Base-by-base conservation (phyloP, 768 basidiomycete genomes). In the Amanita rubescens region DNA sequence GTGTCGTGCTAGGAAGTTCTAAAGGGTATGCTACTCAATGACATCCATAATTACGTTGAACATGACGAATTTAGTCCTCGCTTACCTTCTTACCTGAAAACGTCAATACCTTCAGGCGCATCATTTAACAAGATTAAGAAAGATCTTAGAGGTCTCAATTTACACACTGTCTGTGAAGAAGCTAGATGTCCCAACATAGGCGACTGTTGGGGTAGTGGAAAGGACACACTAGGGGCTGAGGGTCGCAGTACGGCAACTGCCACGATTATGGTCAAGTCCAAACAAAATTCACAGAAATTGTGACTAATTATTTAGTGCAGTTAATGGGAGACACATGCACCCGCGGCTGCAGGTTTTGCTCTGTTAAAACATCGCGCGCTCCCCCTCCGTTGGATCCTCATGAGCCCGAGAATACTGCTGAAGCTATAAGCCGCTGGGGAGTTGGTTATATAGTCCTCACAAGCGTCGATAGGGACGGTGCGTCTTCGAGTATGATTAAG, bases 241-340 rank as follows among this genome's bases (percentile, higher is more conserved):
- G 85, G 82, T 27, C 84, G 86, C 59, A 83, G 82, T 55, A 79
- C 81, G 46, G 96, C 96, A 20, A 99, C 96, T 6, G 96, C 96
- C 10, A 99, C 96, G 2, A 99, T 99, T 66, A 98, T 99, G 96
- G 94, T 91, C 58, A 55, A 77, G 51, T 44, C 34, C 25, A 30
- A 38, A 32, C 27, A 44, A 45, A 27, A 44, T 44, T 37, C 41
- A 25, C 49, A 44, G 30, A 34, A 38, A 37, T 47, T 49, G 51
- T 44, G n/a, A 49, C 27, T 22, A 22, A 44, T 33, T 49, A 49
- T 24, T 56, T 59, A 49, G 48, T 55, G 25, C 59, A 98, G 94
- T 74, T 99, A 12, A 98, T 99, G 96, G 96, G 96, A 8, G 95
- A 98, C 71, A 96, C 93, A 12, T 99, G 96, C 65, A 99, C 96